These are phyloP conservation scores for Musa schizocarpa DNA, from an alignment of 176 grass and related monocot species.

Conservation along the genomic window DNA sequence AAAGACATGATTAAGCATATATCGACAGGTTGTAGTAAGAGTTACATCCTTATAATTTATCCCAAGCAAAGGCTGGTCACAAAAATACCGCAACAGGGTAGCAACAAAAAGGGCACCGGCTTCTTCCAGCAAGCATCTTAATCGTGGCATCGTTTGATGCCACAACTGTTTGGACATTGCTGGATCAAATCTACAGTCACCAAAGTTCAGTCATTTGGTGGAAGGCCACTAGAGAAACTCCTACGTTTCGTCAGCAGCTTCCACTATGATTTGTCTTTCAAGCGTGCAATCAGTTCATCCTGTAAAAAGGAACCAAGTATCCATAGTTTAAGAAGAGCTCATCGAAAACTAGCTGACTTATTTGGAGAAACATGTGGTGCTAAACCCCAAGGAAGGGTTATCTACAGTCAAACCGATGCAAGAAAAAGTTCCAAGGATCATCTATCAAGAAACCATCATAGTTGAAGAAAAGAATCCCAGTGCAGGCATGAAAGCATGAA, in stretches of 20 bases:
- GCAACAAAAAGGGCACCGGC: too few species aligned
- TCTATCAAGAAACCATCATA: not conserved
- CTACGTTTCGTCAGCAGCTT: too few species aligned
- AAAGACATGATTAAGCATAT: too few species aligned
- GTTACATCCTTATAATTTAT: too few species aligned
- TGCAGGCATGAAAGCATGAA: not conserved
- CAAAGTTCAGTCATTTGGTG: not conserved
- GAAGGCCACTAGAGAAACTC: not conserved
- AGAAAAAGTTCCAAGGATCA: not conserved
- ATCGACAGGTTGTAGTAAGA: too few species aligned
- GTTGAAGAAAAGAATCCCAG: not conserved
- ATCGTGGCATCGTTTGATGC: too few species aligned
- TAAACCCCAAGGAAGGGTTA: not conserved
- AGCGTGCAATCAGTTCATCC: conserved; percentile 49
- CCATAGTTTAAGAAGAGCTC: not conserved
- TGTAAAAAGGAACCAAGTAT: conserved; percentile 14
- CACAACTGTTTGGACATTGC: not conserved
- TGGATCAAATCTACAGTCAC: not conserved
- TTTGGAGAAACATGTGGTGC: not conserved
- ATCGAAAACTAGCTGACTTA: not conserved
- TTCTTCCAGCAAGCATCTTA: too few species aligned
- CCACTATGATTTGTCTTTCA: conserved; percentile 21
- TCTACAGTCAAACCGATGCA: not conserved
- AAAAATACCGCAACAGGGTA: too few species aligned
- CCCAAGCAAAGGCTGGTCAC: too few species aligned